These are phyloP conservation scores for Parathielavia hyrcaniae DNA, from an alignment of 495 filamentous ascomycete genomes.

Conservation along the genomic window DNA sequence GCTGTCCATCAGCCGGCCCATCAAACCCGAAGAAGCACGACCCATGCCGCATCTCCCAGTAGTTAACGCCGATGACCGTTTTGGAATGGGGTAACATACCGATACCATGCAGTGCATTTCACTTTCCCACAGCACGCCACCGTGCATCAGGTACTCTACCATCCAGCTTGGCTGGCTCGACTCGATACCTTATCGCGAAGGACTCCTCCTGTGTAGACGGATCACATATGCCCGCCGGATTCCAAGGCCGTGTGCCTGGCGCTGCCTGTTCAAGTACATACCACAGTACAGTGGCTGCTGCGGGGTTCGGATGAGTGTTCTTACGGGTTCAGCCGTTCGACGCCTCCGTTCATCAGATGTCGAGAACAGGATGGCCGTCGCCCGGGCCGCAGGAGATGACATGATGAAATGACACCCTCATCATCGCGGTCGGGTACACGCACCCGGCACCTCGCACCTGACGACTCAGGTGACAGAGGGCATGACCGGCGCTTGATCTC, in stretches of 20 bases:
- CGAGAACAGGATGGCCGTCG: background rate
- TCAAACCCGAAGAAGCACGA: background rate
- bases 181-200: too few relatives aligned
- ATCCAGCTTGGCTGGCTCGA: too few relatives aligned
- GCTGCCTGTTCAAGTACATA: too few relatives aligned
- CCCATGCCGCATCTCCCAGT: background rate
- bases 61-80: too few relatives aligned
- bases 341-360: background rate
- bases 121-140: too few relatives aligned
- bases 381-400: constrained; percentile 1
- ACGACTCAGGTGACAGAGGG: constrained; percentile 7
- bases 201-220: background rate
- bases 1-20: background rate
- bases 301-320: constrained; percentile 7
- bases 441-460: constrained; percentile 1
- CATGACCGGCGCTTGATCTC: too few relatives aligned
- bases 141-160: too few relatives aligned
- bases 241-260: background rate
- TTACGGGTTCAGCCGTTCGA: constrained; percentile 15
- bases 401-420: constrained; percentile 8
- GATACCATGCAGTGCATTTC: too few relatives aligned
- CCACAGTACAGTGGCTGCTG: constrained; percentile 4
- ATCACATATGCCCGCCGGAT: constrained; percentile 4
- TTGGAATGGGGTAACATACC: too few relatives aligned
- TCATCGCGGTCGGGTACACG: background rate